Conservation (phyloP, 2,329 filamentous ascomycete species). For the Aspergillus sp. region DNA sequence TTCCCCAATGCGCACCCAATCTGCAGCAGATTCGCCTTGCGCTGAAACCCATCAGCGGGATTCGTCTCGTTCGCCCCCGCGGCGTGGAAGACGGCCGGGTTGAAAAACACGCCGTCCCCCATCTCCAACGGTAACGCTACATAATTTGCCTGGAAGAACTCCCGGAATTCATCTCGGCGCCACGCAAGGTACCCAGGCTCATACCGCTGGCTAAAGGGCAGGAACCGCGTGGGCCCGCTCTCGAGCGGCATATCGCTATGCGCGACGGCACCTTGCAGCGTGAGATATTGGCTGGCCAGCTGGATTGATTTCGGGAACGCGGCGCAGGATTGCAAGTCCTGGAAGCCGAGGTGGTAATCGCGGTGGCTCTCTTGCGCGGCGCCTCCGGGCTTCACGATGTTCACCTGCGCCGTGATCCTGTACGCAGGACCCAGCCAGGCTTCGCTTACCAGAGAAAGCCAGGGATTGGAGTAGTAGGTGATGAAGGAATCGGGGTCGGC, state of each 20-base stretch:
- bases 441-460: slow-evolving; percentile 57
- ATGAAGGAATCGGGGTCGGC: slow-evolving; percentile 58
- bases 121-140: slow-evolving; percentile 57
- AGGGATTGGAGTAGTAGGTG: slow-evolving; percentile 64
- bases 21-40: slow-evolving; percentile 66
- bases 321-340: slow-evolving; percentile 53
- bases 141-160: slow-evolving; percentile 59
- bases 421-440: slow-evolving; percentile 66
- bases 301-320: slow-evolving; percentile 60
- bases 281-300: slow-evolving; percentile 60
- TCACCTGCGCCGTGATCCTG: slow-evolving; percentile 65
- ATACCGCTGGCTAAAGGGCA: slow-evolving; percentile 65
- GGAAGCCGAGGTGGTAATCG: slow-evolving; percentile 69
- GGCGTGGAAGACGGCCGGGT: slow-evolving; percentile 66
- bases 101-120: slow-evolving; percentile 68
- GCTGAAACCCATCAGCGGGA: slow-evolving; percentile 45
- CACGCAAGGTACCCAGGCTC: slow-evolving; percentile 64
- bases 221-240: slow-evolving; percentile 63
- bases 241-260: slow-evolving; percentile 64
- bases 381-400: slow-evolving; percentile 64
- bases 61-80: slow-evolving; percentile 60
- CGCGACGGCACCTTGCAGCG: slow-evolving; percentile 66
- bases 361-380: slow-evolving; percentile 62
- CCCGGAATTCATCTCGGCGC: slow-evolving; percentile 56
- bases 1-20: slow-evolving; percentile 66